A percentile compares a stretch with the other conserved stretches of the same genome.
phyloP scores from a whole-genome alignment of 495 filamentous ascomycete species.

The Tuber borchii region DNA sequence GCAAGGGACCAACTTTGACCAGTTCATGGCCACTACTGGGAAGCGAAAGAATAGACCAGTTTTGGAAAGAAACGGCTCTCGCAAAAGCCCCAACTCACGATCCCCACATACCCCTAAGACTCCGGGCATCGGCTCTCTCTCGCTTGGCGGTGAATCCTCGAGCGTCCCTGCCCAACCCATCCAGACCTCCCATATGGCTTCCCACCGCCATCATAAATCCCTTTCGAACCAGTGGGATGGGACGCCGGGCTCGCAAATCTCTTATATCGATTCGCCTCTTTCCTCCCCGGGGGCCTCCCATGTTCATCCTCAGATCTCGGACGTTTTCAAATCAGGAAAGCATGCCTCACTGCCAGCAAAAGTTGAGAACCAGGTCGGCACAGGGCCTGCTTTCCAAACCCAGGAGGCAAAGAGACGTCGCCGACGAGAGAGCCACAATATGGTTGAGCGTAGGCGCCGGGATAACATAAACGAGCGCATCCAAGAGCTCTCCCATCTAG shows the following conservation, averaged over 20 bases:
- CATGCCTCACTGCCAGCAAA: conserved; percentile 66
- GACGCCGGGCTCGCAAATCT: conserved; percentile 58
- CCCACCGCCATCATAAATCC: conserved; percentile 59
- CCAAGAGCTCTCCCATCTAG: conserved; percentile 87
- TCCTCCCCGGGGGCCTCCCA: conserved; percentile 53
- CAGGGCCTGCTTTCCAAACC: conserved; percentile 52
- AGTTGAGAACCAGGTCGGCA: conserved; percentile 52
- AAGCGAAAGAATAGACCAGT: conserved; percentile 36
- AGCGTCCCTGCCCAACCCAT: conserved; percentile 61
- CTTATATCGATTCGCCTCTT: conserved; percentile 64
- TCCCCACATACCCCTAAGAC: conserved; percentile 42
- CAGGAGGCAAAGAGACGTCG: conserved; percentile 90
- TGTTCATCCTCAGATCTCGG: conserved; percentile 60
- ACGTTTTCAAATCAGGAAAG: conserved; percentile 62
- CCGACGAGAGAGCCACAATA: conserved; percentile 87
- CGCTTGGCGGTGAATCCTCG: conserved; percentile 59
- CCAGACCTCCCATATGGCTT: conserved; percentile 48
- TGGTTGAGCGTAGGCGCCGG: conserved; percentile 85
- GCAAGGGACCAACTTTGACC: conserved; percentile 37
- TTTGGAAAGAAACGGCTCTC: conserved; percentile 36
- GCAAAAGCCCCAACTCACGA: conserved; percentile 39
- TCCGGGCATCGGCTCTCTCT: conserved; percentile 53
- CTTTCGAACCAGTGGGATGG: conserved; percentile 64
- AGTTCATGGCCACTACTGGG: conserved; percentile 32
- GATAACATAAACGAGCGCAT: conserved; percentile 99